Conservation (phyloP, 169 alveolate species). For the Plasmodium ovale region DNA sequence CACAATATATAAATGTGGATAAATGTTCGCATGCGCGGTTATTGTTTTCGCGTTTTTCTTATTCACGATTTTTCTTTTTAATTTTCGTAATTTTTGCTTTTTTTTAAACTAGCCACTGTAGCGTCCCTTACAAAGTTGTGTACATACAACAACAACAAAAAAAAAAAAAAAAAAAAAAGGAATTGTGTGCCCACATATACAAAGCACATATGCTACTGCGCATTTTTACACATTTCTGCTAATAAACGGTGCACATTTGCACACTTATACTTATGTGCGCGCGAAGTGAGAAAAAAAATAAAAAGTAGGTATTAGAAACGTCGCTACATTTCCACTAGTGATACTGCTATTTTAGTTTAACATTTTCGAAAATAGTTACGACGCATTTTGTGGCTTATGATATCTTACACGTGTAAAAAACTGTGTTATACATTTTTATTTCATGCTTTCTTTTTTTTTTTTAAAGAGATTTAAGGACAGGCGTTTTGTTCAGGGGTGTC, state of each 20-base stretch:
- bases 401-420: no score
- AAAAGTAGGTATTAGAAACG: not conserved
- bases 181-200: not conserved
- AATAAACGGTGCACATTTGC: not conserved
- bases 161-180: not conserved
- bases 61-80: not conserved
- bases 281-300: not conserved
- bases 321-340: not conserved
- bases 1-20: not conserved
- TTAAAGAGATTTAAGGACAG: not conserved
- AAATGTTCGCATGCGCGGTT: not conserved
- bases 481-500: not conserved
- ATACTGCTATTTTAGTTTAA: no score
- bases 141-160: conserved; percentile 28
- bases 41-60: not conserved
- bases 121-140: conserved; percentile 5
- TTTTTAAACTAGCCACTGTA: not conserved
- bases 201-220: not conserved
- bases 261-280: not conserved
- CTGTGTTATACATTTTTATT: not conserved
- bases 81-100: not conserved
- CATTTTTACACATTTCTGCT: not conserved
- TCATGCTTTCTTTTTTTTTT: no score
- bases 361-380: no score
- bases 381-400: no score